These are phyloP conservation scores for Chytriomyces sp. DNA, from an alignment of 192 early-diverging fungal genomes.

Conservation along the genomic window DNA sequence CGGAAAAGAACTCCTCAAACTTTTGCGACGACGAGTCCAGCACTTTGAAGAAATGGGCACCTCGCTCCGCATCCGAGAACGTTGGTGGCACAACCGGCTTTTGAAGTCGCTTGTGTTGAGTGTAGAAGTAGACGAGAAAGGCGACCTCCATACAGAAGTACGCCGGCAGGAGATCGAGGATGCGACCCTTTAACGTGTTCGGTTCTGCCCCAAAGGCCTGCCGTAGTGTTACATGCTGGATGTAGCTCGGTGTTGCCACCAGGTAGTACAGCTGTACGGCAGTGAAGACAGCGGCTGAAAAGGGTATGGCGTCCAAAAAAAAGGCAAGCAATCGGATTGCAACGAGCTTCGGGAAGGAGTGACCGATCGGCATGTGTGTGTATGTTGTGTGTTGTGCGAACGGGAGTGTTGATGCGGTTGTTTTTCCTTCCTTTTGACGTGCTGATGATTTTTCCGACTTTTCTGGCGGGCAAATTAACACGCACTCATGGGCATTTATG, in stretches of 20 bases:
- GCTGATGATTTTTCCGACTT: too few species aligned
- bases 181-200: neutral
- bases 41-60: conserved; percentile 27
- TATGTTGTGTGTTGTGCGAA: neutral
- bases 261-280: conserved; percentile 19
- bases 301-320: conserved; percentile 30
- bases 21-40: conserved; percentile 17
- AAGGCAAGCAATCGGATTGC: conserved; percentile 9
- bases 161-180: conserved; percentile 8
- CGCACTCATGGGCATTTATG: too few species aligned
- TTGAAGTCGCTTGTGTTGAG: conserved; percentile 33
- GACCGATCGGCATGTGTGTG: conserved; percentile 32
- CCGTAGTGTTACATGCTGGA: neutral
- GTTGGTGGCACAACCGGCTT: neutral
- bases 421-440: too few species aligned
- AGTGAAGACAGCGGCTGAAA: conserved; percentile 17
- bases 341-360: conserved; percentile 22
- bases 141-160: conserved; percentile 29
- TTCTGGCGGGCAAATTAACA: too few species aligned
- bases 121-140: conserved; percentile 38
- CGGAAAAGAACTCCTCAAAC: conserved; percentile 37
- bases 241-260: neutral
- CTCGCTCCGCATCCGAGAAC: conserved; percentile 22
- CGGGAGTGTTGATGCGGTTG: neutral
- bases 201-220: neutral